A percentile compares a stretch with the other conserved stretches of the same genome.
These are phyloP conservation scores for Chytridium lagenaria DNA, from an alignment of 371 early-diverging fungal genomes.

Conservation along the genomic window DNA sequence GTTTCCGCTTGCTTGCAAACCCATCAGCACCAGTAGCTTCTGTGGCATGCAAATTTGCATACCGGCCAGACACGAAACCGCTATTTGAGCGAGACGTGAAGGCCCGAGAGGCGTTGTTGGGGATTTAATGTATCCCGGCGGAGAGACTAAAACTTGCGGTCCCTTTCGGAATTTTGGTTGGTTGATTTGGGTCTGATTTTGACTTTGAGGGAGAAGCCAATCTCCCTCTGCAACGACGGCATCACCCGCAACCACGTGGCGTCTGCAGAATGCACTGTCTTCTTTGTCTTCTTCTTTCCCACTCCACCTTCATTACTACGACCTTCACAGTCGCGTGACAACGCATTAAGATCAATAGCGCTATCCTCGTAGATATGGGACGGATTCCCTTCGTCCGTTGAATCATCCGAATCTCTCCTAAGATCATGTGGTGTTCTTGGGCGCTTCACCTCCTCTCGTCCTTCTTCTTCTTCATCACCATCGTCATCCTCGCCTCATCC, in stretches of 20 bases:
- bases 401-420: background rate
- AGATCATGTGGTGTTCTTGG: background rate
- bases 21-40: no score
- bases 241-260: no score
- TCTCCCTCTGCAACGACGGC: no score
- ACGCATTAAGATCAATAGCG: background rate
- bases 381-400: background rate
- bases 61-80: background rate
- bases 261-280: no score
- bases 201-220: no score
- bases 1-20: no score
- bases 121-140: constrained; percentile 15
- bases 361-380: background rate
- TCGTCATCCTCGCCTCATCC: background rate
- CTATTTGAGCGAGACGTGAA: background rate
- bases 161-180: background rate
- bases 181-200: background rate
- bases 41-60: background rate
- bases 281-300: no score
- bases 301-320: background rate
- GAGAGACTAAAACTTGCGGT: background rate
- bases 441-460: background rate
- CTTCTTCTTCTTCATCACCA: background rate
- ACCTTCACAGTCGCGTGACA: background rate
- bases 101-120: background rate